These are phyloP conservation scores for Umbelopsis sp. DNA, from an alignment of 192 early-diverging fungal genomes.

Conservation along the genomic window DNA sequence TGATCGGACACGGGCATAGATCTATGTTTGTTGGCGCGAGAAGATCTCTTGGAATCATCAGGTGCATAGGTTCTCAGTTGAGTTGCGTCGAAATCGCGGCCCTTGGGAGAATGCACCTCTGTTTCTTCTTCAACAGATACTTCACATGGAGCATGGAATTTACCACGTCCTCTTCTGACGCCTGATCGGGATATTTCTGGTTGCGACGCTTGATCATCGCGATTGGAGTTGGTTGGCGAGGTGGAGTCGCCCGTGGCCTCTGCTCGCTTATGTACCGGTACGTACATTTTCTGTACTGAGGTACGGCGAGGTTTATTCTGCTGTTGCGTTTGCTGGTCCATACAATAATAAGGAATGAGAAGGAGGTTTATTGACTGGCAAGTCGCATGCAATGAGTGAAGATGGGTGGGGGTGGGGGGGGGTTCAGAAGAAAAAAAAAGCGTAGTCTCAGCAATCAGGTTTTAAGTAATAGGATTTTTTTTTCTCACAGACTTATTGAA, in stretches of 20 bases:
- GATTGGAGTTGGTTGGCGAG: no score
- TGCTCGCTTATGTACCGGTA: conserved; percentile 18
- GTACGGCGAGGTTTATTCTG: conserved; percentile 18
- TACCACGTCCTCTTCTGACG: background rate
- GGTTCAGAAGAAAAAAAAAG: background rate
- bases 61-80: background rate
- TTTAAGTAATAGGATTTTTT: no score
- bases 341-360: conserved; percentile 11
- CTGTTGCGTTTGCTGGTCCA: conserved; percentile 2
- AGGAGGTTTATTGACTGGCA: conserved; percentile 9
- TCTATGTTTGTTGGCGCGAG: conserved; percentile 11
- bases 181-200: background rate
- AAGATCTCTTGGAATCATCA: background rate
- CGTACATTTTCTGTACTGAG: conserved; percentile 13
- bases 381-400: conserved; percentile 15
- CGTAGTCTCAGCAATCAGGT: background rate
- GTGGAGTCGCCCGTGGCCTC: background rate
- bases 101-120: background rate
- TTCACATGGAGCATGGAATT: background rate
- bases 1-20: background rate
- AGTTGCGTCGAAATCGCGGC: background rate
- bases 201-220: background rate
- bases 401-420: background rate
- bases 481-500: no score
- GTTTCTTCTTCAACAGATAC: background rate